These are phyloP conservation scores for Dispira simplex DNA, from an alignment of 192 early-diverging fungal species.

Conservation along the genomic window DNA sequence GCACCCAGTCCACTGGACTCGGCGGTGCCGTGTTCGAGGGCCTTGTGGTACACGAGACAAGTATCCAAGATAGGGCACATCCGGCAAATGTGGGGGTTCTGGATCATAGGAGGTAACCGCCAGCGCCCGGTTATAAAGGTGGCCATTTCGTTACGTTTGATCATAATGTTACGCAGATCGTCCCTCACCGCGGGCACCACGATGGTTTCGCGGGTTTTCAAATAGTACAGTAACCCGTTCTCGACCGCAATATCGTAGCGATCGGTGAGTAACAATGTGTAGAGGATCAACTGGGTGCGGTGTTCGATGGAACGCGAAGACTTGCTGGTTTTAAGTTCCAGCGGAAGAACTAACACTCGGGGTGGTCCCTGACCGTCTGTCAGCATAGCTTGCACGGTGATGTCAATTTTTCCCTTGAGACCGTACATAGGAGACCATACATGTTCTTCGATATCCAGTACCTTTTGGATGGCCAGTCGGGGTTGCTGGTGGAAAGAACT, in stretches of 20 bases:
- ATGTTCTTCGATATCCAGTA: slow-evolving; percentile 81
- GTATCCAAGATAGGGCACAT: slow-evolving; percentile 44
- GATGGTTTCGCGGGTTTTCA: slow-evolving; percentile 46
- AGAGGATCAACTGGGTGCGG: slow-evolving; percentile 70
- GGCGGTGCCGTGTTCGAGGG: slow-evolving; percentile 48
- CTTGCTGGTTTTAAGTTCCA: slow-evolving; percentile 84
- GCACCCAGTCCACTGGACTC: slow-evolving; percentile 36
- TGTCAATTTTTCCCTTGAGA: slow-evolving; percentile 85
- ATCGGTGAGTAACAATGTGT: slow-evolving; percentile 73
- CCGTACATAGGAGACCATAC: slow-evolving; percentile 88
- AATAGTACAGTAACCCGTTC: slow-evolving; percentile 62
- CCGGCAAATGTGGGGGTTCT: slow-evolving; percentile 40
- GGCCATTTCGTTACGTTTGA: slow-evolving; percentile 61
- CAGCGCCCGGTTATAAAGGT: slow-evolving; percentile 22
- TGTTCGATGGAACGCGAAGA: slow-evolving; percentile 39
- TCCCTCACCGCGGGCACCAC: slow-evolving; percentile 37
- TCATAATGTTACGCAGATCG: slow-evolving; percentile 59
- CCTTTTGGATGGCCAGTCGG: slow-evolving; percentile 34
- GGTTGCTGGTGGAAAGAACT: background rate
- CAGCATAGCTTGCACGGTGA: slow-evolving; percentile 33
- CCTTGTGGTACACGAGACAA: slow-evolving; percentile 58
- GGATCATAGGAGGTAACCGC: slow-evolving; percentile 54
- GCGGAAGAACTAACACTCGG: slow-evolving; percentile 38
- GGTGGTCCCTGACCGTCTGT: slow-evolving; percentile 13
- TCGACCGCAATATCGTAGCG: slow-evolving; percentile 58